phyloP scores from a whole-genome alignment of 2,329 filamentous ascomycete genomes.

The Aureobasidium sp. region DNA sequence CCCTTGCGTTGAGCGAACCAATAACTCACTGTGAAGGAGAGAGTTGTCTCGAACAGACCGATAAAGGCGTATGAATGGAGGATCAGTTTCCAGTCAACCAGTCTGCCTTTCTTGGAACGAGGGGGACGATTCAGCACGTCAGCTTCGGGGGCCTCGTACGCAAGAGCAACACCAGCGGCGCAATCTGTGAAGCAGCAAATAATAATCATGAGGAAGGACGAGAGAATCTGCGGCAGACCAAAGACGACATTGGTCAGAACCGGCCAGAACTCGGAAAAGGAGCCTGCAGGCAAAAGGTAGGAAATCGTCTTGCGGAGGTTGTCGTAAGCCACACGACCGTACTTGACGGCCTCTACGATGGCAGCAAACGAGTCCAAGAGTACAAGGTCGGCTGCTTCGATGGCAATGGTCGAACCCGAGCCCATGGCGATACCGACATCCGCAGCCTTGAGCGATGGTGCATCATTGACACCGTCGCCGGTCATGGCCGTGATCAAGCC shows the following conservation, averaged over 20 bases:
- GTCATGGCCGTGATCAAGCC: slow-evolving; percentile 49
- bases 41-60: slow-evolving; percentile 43
- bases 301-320: slow-evolving; percentile 69
- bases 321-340: slow-evolving; percentile 68
- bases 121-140: slow-evolving; percentile 63
- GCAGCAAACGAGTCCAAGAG: slow-evolving; percentile 61
- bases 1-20: slow-evolving; percentile 42
- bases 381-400: slow-evolving; percentile 55
- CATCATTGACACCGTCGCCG: slow-evolving; percentile 42
- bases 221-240: slow-evolving; percentile 63
- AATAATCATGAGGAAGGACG: slow-evolving; percentile 59
- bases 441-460: slow-evolving; percentile 49
- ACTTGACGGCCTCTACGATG: slow-evolving; percentile 62
- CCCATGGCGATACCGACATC: slow-evolving; percentile 52
- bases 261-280: slow-evolving; percentile 68
- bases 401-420: slow-evolving; percentile 51
- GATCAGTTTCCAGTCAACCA: slow-evolving; percentile 66
- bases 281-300: slow-evolving; percentile 63
- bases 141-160: slow-evolving; percentile 68
- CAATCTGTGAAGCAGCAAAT: slow-evolving; percentile 66
- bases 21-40: slow-evolving; percentile 38
- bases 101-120: slow-evolving; percentile 57
- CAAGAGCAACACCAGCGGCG: slow-evolving; percentile 60
- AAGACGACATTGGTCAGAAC: slow-evolving; percentile 65
- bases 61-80: slow-evolving; percentile 64